Evolutionary conservation across 2,329 filamentous ascomycete species (phyloP), one percentile per base, ranked within the genome.

Genomic region (Trichoderma cornu-damae): DNA sequence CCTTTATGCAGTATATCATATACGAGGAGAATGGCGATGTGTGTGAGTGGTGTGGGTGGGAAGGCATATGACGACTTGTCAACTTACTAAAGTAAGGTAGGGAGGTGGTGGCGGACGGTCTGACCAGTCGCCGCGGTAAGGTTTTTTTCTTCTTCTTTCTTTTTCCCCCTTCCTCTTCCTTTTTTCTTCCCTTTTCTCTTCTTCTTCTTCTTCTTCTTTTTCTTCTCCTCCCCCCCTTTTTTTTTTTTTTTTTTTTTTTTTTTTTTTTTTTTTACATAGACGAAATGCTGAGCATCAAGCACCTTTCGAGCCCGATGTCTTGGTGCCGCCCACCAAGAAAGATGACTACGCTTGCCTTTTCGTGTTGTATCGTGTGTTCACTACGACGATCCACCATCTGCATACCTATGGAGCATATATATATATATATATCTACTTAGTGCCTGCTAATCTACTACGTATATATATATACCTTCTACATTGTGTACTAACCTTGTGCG

Each of bases 261-360:
- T n/a, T n/a, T 8, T 8, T 8, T 8, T 8, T 4, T 40, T 34
- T 16, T 20, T 34, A n/a, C 34, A n/a, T 47, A 20, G 24, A 49
- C 26, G 20, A 42, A 49, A 18, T 9, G 28, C 34, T 34, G 26
- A 30, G 44, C 40, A 37, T 22, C 5, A n/a, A 9, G 26, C 20
- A 37, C 22, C 32, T 55, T 37, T 47, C 22, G 42, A 22, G 51
- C 42, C 38, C 16, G 38, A 35, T 20, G 16, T 35, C 51, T 30
- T 28, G 51, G 53, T n/a, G n/a, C n/a, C 46, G 30, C 53, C 53
- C 53, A 56, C 53, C 40, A 43, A n/a, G 28, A 4, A n/a, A 12
- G 4, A 7, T 18, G n/a, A 24, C 35, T 30, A 35, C 14, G 16
- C 35, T 5, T 38, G 12, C n/a, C n/a, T n/a, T n/a, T n/a, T n/a